Conservation (phyloP, 257 asterid genomes). For the Nicotiana undulata region DNA sequence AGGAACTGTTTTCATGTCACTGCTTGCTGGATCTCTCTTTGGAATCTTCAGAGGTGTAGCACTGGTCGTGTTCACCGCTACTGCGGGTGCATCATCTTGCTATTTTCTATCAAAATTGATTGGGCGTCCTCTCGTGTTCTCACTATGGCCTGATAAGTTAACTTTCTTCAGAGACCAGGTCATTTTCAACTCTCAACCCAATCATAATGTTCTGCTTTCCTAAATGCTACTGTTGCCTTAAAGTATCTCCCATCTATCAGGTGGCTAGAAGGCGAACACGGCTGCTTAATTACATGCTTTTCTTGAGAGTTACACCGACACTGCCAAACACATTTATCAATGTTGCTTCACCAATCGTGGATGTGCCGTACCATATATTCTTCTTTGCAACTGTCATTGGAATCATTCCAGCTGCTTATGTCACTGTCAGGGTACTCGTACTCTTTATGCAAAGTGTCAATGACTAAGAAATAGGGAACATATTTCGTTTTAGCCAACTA, state of each 20-base stretch:
- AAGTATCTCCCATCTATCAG: conserved; percentile 24
- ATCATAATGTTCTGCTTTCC: neutral
- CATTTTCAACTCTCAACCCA: conserved; percentile 5
- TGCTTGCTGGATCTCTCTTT: conserved; percentile 89
- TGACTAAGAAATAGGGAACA: neutral
- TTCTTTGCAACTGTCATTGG: conserved; percentile 83
- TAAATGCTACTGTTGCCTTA: conserved; percentile 6
- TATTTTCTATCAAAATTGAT: conserved; percentile 74
- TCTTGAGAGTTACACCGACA: conserved; percentile 91
- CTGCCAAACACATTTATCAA: conserved; percentile 91
- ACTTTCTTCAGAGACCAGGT: conserved; percentile 86
- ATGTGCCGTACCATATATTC: conserved; percentile 84
- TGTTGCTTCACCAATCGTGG: conserved; percentile 94
- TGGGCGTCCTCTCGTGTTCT: conserved; percentile 89
- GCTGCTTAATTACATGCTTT: conserved; percentile 88
- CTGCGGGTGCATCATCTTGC: conserved; percentile 97
- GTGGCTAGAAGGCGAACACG: conserved; percentile 68
- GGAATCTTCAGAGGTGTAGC: conserved; percentile 88
- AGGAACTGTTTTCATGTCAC: conserved; percentile 91
- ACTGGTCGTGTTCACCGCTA: conserved; percentile 83
- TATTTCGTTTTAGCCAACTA: neutral
- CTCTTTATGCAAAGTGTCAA: conserved; percentile 2
- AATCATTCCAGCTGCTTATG: conserved; percentile 85
- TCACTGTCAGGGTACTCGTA: conserved; percentile 74
- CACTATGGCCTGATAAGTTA: conserved; percentile 92